Percentiles rank a stretch among this genome's conserved stretches.
These are phyloP conservation scores for Colletotrichum plurivorum DNA, from an alignment of 2,329 filamentous ascomycete genomes.

Conservation along the genomic window DNA sequence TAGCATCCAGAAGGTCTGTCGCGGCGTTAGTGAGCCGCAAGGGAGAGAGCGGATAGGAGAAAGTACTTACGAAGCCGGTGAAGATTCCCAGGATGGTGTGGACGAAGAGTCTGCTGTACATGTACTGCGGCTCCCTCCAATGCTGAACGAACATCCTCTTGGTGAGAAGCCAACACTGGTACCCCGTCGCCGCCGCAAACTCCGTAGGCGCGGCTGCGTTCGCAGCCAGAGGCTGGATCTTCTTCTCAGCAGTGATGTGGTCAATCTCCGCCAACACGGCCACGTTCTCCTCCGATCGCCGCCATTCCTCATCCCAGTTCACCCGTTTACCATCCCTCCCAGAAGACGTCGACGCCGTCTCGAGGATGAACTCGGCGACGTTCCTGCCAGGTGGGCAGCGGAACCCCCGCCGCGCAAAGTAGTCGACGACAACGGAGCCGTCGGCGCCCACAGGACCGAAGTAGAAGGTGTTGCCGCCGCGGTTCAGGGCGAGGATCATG, in stretches of 20 bases:
- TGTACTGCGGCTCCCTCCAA: constrained; percentile 82
- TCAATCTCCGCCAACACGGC: constrained; percentile 75
- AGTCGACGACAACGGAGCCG: constrained; percentile 65
- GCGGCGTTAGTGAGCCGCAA: constrained; percentile 47
- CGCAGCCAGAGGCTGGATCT: constrained; percentile 50
- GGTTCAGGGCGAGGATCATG: constrained; percentile 79
- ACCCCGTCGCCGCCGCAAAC: constrained; percentile 75
- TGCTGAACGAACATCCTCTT: constrained; percentile 80
- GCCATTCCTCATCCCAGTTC: constrained; percentile 85
- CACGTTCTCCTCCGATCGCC: constrained; percentile 72
- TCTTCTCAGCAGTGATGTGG: constrained; percentile 61
- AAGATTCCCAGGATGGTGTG: constrained; percentile 81
- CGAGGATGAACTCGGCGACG: constrained; percentile 64
- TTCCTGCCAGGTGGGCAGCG: constrained; percentile 72
- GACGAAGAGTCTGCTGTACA: constrained; percentile 83
- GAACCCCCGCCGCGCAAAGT: constrained; percentile 77
- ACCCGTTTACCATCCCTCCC: constrained; percentile 57
- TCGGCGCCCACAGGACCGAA: constrained; percentile 80
- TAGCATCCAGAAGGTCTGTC: constrained; percentile 77
- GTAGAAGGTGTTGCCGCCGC: constrained; percentile 79
- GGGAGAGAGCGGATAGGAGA: background rate
- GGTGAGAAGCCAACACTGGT: constrained; percentile 77
- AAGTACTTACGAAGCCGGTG: constrained; percentile 68
- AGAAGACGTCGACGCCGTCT: constrained; percentile 57
- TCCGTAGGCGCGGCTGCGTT: constrained; percentile 56